phyloP scores from a whole-genome alignment of 306 rosid genomes.

The Psophocarpus tetragonolobus region DNA sequence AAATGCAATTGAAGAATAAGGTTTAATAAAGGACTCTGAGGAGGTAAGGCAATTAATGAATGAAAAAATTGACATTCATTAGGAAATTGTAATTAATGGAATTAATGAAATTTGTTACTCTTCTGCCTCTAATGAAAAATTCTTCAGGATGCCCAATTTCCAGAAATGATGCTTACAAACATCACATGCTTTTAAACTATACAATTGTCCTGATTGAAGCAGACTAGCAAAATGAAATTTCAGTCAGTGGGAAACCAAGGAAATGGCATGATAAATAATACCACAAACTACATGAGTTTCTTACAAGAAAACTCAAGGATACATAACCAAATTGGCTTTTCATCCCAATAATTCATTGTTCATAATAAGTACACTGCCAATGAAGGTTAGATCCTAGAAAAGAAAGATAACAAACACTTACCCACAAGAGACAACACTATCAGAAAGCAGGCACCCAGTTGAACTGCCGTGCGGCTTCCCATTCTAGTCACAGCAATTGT shows the following conservation, averaged over 20 bases:
- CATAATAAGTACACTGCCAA: neutral
- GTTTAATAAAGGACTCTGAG: neutral
- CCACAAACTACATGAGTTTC: neutral
- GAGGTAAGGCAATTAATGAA: neutral
- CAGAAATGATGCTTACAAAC: conserved; percentile 9
- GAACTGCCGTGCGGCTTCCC: conserved; percentile 99
- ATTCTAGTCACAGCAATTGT: conserved; percentile 98
- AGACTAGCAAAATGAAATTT: conserved; percentile 4
- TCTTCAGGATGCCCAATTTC: neutral
- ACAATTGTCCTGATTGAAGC: neutral
- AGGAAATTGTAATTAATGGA: neutral
- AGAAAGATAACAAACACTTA: conserved; percentile 42
- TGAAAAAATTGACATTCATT: neutral
- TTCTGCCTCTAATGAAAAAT: neutral
- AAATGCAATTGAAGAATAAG: neutral
- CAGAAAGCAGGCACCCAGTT: conserved; percentile 82
- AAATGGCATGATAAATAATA: conserved; percentile 7
- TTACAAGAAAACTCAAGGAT: conserved; percentile 3
- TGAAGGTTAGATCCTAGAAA: conserved; percentile 18
- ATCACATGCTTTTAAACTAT: neutral
- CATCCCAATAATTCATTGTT: conserved; percentile 5
- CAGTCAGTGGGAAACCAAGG: conserved; percentile 14
- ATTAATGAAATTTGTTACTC: neutral
- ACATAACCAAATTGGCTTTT: neutral
- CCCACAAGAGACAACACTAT: conserved; percentile 89